These are phyloP conservation scores for Venturia effusa DNA, from an alignment of 2,329 filamentous ascomycete species.

Conservation along the genomic window DNA sequence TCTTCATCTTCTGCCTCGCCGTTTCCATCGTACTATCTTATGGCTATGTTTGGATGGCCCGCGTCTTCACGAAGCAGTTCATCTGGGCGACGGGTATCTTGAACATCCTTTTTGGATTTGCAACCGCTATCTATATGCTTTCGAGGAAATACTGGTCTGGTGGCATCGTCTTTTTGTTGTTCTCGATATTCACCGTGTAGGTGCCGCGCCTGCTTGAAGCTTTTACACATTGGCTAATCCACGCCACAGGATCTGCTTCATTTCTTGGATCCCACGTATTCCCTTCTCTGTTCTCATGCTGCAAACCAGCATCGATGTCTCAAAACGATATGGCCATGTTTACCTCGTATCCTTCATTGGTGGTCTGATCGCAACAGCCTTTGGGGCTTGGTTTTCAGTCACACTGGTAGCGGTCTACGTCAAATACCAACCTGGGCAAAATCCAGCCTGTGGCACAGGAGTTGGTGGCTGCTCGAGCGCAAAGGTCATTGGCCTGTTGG, in stretches of 20 bases:
- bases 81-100: slow-evolving; percentile 89
- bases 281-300: slow-evolving; percentile 89
- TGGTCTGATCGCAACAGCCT: slow-evolving; percentile 62
- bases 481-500: slow-evolving; percentile 74
- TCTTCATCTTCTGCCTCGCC: slow-evolving; percentile 69
- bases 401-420: slow-evolving; percentile 81
- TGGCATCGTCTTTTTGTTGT: slow-evolving; percentile 78
- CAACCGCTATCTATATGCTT: slow-evolving; percentile 78
- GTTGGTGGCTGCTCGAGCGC: slow-evolving; percentile 57
- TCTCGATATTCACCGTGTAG: slow-evolving; percentile 60
- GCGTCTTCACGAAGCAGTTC: slow-evolving; percentile 75
- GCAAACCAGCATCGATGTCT: slow-evolving; percentile 73
- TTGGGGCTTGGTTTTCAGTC: slow-evolving; percentile 76
- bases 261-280: slow-evolving; percentile 80
- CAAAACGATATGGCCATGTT: slow-evolving; percentile 73
- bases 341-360: slow-evolving; percentile 79
- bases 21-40: slow-evolving; percentile 67
- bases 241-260: slow-evolving; percentile 58
- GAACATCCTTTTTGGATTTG: slow-evolving; percentile 76
- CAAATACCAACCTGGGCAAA: slow-evolving; percentile 60
- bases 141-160: slow-evolving; percentile 66
- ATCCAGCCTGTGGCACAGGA: slow-evolving; percentile 42
- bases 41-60: slow-evolving; percentile 63
- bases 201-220: neutral
- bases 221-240: neutral